phyloP scores from a whole-genome alignment of 2,329 filamentous ascomycete species.

The Penicillium occitanis region DNA sequence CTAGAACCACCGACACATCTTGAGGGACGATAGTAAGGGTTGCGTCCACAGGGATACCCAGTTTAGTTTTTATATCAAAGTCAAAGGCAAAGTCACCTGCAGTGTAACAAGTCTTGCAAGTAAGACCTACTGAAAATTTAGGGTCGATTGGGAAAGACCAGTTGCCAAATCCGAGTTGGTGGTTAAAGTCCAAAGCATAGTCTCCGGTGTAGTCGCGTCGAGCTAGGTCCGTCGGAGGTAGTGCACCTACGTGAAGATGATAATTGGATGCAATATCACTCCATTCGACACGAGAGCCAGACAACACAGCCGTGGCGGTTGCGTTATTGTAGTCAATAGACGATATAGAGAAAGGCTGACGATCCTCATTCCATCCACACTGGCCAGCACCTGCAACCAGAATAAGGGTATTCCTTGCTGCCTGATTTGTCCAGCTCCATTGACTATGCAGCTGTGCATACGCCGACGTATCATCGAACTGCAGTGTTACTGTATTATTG shows the following conservation, averaged over 20 bases:
- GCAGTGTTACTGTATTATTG: conserved; percentile 5
- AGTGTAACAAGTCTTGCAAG: conserved; percentile 25
- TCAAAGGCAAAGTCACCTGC: conserved; percentile 27
- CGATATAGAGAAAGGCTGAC: conserved; percentile 26
- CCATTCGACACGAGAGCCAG: conserved; percentile 25
- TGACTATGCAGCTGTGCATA: conserved; percentile 8
- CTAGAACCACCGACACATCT: conserved; percentile 24
- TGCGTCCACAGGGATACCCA: conserved; percentile 21
- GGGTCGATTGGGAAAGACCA: conserved; percentile 21
- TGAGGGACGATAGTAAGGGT: conserved; percentile 23
- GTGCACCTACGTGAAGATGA: conserved; percentile 23
- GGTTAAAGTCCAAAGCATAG: conserved; percentile 24
- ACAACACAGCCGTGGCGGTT: conserved; percentile 23
- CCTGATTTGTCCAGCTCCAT: conserved; percentile 28
- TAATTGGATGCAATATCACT: conserved; percentile 24
- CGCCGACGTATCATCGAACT: neutral
- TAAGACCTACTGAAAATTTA: conserved; percentile 19
- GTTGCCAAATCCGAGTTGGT: conserved; percentile 22
- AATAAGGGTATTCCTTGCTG: conserved; percentile 24
- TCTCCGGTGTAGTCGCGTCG: conserved; percentile 1
- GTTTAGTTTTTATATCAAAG: conserved; percentile 24
- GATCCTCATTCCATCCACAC: conserved; percentile 27
- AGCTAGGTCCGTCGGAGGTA: neutral
- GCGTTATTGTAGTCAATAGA: conserved; percentile 24
- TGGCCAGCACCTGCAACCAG: conserved; percentile 27